Conservation (phyloP, 768 basidiomycete genomes). For the Phaeotremella fagi region DNA sequence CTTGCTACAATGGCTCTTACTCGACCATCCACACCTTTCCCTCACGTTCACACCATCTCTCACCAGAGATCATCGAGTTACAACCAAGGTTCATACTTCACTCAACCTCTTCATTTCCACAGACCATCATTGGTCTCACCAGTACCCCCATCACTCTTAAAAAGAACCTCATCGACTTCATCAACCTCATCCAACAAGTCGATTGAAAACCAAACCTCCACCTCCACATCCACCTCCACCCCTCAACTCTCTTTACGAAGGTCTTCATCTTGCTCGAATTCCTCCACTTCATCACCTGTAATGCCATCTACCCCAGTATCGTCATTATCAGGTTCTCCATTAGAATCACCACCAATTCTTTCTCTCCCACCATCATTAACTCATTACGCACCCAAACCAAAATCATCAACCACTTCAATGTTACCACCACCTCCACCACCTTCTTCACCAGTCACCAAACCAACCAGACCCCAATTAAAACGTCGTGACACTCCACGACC, state of each 20-base stretch:
- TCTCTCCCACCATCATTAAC: conserved; percentile 9
- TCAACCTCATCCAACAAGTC: not conserved
- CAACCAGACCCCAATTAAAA: conserved; percentile 21
- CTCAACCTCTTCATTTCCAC: conserved; percentile 27
- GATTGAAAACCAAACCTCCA: not conserved
- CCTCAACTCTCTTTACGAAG: not conserved
- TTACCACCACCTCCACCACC: conserved; percentile 5
- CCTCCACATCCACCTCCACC: not conserved
- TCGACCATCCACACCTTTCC: conserved; percentile 31
- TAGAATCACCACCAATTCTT: not conserved
- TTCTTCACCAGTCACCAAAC: not conserved
- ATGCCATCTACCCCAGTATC: conserved; percentile 3
- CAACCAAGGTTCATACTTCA: conserved; percentile 1
- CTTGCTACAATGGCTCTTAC: too few species aligned
- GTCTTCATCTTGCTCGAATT: not conserved
- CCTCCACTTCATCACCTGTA: conserved; percentile 3
- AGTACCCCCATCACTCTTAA: conserved; percentile 32
- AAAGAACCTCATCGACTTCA: conserved; percentile 14
- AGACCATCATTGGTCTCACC: conserved; percentile 13
- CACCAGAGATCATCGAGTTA: conserved; percentile 2
- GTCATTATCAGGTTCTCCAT: not conserved
- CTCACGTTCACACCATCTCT: conserved; percentile 10
- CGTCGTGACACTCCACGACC: conserved; percentile 29
- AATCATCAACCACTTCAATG: conserved; percentile 4
- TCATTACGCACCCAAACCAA: not conserved